Evolutionary conservation across 164 flowering plant genomes (phyloP).

Genomic region (Buxus sempervirens): DNA sequence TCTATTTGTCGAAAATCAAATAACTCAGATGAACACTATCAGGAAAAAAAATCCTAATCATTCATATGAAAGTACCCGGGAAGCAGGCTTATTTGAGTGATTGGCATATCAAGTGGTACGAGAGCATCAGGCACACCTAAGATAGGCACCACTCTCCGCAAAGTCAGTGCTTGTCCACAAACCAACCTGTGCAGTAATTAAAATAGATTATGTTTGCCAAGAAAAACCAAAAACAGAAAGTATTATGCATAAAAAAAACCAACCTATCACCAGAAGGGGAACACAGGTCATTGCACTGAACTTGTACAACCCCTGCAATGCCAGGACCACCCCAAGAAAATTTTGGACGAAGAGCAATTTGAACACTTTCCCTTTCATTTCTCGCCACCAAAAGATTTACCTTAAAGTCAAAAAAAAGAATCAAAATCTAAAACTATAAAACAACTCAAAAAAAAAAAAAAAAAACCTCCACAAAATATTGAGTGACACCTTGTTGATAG

Average conservation of each 20-base stretch:
- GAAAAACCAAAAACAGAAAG: background rate
- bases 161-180: constrained; percentile 60
- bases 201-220: constrained; percentile 7
- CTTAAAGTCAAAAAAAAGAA: constrained; percentile 39
- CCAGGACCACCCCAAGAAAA: constrained; percentile 72
- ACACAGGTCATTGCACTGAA: constrained; percentile 77
- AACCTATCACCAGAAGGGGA: constrained; percentile 89
- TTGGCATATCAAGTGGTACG: constrained; percentile 84
- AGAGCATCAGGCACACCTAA: constrained; percentile 99
- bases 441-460: background rate
- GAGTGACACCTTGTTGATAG: too few species aligned
- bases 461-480: background rate
- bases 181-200: constrained; percentile 52
- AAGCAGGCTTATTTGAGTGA: constrained; percentile 52
- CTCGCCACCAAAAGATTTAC: constrained; percentile 82
- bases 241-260: constrained; percentile 19
- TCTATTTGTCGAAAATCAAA: background rate
- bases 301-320: constrained; percentile 72
- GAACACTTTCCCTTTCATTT: constrained; percentile 91
- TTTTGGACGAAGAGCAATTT: constrained; percentile 89
- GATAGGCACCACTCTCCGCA: constrained; percentile 80
- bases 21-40: constrained; percentile 7
- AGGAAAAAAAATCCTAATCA: constrained; percentile 4
- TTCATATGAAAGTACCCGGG: constrained; percentile 64
- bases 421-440: constrained; percentile 10